Conservation (phyloP, 1,284 basidiomycete species). For the Cryptococcus hybrid region DNA sequence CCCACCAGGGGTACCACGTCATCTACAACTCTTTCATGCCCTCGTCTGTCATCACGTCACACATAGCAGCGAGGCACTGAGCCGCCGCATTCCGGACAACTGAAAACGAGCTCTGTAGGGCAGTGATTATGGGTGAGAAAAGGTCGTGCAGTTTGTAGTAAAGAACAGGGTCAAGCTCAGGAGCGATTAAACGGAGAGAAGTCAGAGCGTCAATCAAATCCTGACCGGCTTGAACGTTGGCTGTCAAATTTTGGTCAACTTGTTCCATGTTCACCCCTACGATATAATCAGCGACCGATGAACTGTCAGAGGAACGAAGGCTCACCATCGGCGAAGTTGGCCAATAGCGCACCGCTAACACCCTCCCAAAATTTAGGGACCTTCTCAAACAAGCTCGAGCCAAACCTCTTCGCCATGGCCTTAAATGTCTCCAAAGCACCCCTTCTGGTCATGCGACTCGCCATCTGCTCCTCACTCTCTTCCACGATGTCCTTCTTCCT, state of each 20-base stretch:
- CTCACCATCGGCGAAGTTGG: constrained; percentile 65
- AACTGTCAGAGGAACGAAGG: neutral
- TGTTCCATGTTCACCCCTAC: constrained; percentile 11
- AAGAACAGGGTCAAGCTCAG: constrained; percentile 69
- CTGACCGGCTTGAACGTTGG: constrained; percentile 61
- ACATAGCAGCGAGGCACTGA: constrained; percentile 81
- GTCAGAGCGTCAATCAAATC: constrained; percentile 92
- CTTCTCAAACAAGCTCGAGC: constrained; percentile 65
- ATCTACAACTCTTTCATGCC: constrained; percentile 90
- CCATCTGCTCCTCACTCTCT: constrained; percentile 55
- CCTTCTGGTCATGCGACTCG: constrained; percentile 58
- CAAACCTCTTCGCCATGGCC: constrained; percentile 76
- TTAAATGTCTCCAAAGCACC: constrained; percentile 84
- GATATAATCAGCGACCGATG: neutral
- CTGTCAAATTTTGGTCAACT: constrained; percentile 16
- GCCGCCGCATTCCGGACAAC: constrained; percentile 88
- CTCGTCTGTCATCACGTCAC: constrained; percentile 76
- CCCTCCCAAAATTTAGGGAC: constrained; percentile 94
- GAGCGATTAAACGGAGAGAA: constrained; percentile 77
- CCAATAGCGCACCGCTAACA: constrained; percentile 74
- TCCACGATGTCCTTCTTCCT: constrained; percentile 54
- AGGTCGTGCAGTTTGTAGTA: constrained; percentile 67
- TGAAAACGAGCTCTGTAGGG: constrained; percentile 78
- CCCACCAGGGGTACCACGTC: constrained; percentile 78
- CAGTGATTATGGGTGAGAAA: constrained; percentile 68